Base-by-base conservation (phyloP, 768 basidiomycete genomes). In the Pisolithus orientalis region DNA sequence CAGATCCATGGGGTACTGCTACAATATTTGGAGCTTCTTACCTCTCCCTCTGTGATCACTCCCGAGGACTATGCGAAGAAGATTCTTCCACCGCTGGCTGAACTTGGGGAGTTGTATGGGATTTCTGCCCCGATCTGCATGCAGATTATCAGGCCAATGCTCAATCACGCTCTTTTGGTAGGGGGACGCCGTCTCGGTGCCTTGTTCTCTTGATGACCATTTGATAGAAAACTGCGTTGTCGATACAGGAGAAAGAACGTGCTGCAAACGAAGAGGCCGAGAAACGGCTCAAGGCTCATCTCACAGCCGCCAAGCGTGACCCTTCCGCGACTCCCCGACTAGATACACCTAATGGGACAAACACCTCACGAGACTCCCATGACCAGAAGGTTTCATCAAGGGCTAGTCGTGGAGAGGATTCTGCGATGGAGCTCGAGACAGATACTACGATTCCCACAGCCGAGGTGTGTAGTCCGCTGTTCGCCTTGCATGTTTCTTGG, bases 1-100 rank as follows among this genome's bases (percentile, higher is more conserved):
- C 68, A 96, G 94, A 90, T 84, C 7, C 94, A 97, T 57, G 93
- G 89, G 4, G 89, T 95, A 28, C 75, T 98, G 40, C 75, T 94
- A 49, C 96, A 98, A 75, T 96, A 93, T 66, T 69, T 94, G 52
- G 94, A 96, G 54, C 78, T 97, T 52, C 76, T 99, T 50, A 85
- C 84, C 11, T 82, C 86, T 17, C 83, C 87, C 10, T 71, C 77
- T 17, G 81, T 87, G 10, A 71, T 95, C 21, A 63, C 80, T 14
- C 70, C 85, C 0, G 76, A 84, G 51, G 87, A 90, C 50, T 94
- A 94, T 61, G 80, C 84, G 16, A 77, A 77, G 40, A 82, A 79
- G 59, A 73, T 91, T 24, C 70, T 94, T 6, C 94, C 95, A 5
- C 71, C 88, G 16, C 72, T 96, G 9, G 70, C 72, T 2, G 86